phyloP scores from a whole-genome alignment of 768 basidiomycete species.

The Leccinum rimulosum region DNA sequence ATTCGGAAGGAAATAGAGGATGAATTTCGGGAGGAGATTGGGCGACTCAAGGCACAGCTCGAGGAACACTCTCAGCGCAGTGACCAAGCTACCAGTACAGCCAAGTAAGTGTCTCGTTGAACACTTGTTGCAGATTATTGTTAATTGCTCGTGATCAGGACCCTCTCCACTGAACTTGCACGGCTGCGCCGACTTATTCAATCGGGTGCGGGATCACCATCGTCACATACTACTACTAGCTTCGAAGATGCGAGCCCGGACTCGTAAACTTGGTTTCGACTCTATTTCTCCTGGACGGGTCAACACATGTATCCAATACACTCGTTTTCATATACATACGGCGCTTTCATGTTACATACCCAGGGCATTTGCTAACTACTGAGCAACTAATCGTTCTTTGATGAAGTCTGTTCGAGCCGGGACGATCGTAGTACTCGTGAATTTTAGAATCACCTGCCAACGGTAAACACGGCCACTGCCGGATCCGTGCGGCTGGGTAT shows the following conservation, averaged over 20 bases:
- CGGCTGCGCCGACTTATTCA: constrained; percentile 75
- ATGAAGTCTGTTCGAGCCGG: neutral
- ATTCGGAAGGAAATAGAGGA: constrained; percentile 58
- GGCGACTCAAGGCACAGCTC: constrained; percentile 49
- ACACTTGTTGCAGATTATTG: neutral
- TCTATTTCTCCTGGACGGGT: constrained; percentile 20
- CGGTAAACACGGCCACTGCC: neutral
- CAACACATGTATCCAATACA: constrained; percentile 35
- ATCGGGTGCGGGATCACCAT: constrained; percentile 39
- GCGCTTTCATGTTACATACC: constrained; percentile 28
- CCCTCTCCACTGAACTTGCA: constrained; percentile 60
- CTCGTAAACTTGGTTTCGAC: constrained; percentile 15
- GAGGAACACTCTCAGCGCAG: constrained; percentile 53
- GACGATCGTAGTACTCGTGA: neutral
- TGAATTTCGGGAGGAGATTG: constrained; percentile 57
- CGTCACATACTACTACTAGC: constrained; percentile 13
- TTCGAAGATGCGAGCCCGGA: constrained; percentile 8
- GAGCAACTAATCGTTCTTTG: constrained; percentile 5
- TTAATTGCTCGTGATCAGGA: constrained; percentile 34
- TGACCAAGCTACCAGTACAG: constrained; percentile 57
- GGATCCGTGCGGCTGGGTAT: neutral
- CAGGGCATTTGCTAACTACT: constrained; percentile 20
- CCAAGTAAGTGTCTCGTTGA: constrained; percentile 45
- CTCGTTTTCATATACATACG: constrained; percentile 23
- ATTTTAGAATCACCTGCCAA: constrained; percentile 1